A percentile compares a stretch with the other conserved stretches of the same genome.
Evolutionary conservation across 2,329 filamentous ascomycete genomes (phyloP).

Genomic region (Xenoacremonium recifei): DNA sequence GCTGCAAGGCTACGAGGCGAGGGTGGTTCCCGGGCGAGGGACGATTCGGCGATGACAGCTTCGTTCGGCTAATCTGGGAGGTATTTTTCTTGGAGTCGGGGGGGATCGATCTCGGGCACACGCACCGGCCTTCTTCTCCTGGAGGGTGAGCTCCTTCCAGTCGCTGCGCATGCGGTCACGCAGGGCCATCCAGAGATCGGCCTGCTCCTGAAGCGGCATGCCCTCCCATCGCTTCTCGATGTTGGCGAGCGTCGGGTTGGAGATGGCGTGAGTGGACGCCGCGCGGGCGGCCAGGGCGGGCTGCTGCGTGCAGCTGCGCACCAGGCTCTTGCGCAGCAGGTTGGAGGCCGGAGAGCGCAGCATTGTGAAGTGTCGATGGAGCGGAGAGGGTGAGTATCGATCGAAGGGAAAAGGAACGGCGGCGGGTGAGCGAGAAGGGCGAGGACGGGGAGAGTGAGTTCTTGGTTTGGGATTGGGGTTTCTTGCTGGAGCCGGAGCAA

Average conservation of each 20-base stretch:
- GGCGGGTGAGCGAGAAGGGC: slow-evolving; percentile 18
- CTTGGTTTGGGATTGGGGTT: no score
- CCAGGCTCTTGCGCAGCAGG: slow-evolving; percentile 50
- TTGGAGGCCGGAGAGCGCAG: slow-evolving; percentile 54
- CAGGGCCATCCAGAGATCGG: slow-evolving; percentile 97
- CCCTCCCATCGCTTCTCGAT: slow-evolving; percentile 99
- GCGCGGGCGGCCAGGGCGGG: slow-evolving; percentile 48
- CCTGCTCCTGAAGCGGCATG: slow-evolving; percentile 98
- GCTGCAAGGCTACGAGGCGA: slow-evolving; percentile 18
- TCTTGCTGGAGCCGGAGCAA: slow-evolving; percentile 20
- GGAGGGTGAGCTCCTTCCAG: slow-evolving; percentile 91
- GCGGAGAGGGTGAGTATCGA: slow-evolving; percentile 10
- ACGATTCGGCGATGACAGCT: slow-evolving; percentile 10
- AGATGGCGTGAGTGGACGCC: slow-evolving; percentile 84
- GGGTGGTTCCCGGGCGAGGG: slow-evolving; percentile 6
- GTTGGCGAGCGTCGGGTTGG: slow-evolving; percentile 94
- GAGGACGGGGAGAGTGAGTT: slow-evolving; percentile 22
- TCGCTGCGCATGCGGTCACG: slow-evolving; percentile 98
- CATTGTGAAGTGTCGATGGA: slow-evolving; percentile 38
- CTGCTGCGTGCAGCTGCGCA: slow-evolving; percentile 46
- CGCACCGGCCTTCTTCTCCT: slow-evolving; percentile 99
- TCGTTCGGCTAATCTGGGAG: slow-evolving; percentile 29
- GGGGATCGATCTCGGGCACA: slow-evolving; percentile 32
- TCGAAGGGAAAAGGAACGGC: slow-evolving; percentile 31
- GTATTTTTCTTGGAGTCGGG: slow-evolving; percentile 30